Conservation (phyloP, 805 yeast species). For the Yamadazyma endophytica region DNA sequence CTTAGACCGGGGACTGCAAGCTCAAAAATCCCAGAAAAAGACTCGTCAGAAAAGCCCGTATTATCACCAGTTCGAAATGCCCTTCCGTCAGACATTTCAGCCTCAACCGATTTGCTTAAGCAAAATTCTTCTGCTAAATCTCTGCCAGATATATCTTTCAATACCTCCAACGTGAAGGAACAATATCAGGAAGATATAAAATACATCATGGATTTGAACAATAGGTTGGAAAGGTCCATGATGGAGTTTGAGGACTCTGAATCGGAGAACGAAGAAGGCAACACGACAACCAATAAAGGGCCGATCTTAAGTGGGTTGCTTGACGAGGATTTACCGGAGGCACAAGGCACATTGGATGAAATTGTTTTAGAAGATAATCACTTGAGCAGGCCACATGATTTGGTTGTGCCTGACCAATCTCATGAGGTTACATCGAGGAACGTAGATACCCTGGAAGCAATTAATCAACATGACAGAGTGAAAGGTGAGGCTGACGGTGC, state of each 20-base stretch:
- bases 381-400: too few relatives aligned
- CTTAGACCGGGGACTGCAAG: background rate
- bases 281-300: slow-evolving; percentile 1
- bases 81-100: slow-evolving; percentile 17
- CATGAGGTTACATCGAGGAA: too few relatives aligned
- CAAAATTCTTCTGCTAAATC: background rate
- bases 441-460: too few relatives aligned
- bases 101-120: slow-evolving; percentile 9
- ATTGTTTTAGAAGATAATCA: too few relatives aligned
- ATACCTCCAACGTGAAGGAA: slow-evolving; percentile 1
- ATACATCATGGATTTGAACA: slow-evolving; percentile 8
- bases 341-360: too few relatives aligned
- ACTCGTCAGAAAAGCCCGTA: too few relatives aligned
- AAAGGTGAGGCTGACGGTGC: too few relatives aligned
- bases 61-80: slow-evolving; percentile 8
- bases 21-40: background rate
- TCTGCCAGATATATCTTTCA: background rate
- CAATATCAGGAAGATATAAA: slow-evolving; percentile 7
- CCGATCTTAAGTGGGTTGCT: too few relatives aligned
- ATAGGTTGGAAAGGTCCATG: slow-evolving; percentile 7
- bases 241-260: too few relatives aligned
- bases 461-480: too few relatives aligned
- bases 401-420: too few relatives aligned
- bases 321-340: too few relatives aligned
- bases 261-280: slow-evolving; percentile 1